Evolutionary conservation across 192 early-diverging fungal species (phyloP).

Genomic region (Spizellomyces punctatus): DNA sequence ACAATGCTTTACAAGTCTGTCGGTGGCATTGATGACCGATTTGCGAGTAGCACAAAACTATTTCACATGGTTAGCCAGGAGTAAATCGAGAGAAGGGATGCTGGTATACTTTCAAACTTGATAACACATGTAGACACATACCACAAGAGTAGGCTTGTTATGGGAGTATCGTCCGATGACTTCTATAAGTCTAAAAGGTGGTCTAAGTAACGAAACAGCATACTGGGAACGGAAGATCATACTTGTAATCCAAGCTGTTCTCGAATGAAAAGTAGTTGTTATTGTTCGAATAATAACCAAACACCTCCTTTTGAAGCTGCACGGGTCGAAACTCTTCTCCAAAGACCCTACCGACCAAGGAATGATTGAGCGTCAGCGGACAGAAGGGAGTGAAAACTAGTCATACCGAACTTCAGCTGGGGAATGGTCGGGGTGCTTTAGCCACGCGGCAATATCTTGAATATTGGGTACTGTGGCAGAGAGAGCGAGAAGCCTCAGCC

Average conservation of each 20-base stretch:
- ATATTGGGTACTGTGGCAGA: conserved; percentile 76
- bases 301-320: conserved; percentile 52
- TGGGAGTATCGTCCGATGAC: conserved; percentile 39
- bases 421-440: conserved; percentile 33
- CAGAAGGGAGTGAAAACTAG: conserved; percentile 3
- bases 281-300: conserved; percentile 45
- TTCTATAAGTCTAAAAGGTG: conserved; percentile 35
- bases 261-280: conserved; percentile 61
- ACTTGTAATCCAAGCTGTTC: conserved; percentile 55
- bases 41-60: conserved; percentile 56
- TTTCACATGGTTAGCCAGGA: too few species aligned
- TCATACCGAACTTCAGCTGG: conserved; percentile 25
- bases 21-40: conserved; percentile 42
- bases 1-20: conserved; percentile 31
- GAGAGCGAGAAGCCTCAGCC: conserved; percentile 59
- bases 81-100: neutral
- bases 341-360: conserved; percentile 48
- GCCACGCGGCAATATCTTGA: conserved; percentile 69
- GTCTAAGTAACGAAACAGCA: conserved; percentile 7
- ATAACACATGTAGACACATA: conserved; percentile 8
- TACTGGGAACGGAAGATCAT: conserved; percentile 4
- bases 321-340: conserved; percentile 75
- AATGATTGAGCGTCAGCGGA: neutral
- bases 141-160: conserved; percentile 50
- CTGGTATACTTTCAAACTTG: neutral